Percentiles rank a stretch among this genome's conserved stretches.
phyloP scores from a whole-genome alignment of 805 yeast species.

The Saccharomyces kudriavzevii region DNA sequence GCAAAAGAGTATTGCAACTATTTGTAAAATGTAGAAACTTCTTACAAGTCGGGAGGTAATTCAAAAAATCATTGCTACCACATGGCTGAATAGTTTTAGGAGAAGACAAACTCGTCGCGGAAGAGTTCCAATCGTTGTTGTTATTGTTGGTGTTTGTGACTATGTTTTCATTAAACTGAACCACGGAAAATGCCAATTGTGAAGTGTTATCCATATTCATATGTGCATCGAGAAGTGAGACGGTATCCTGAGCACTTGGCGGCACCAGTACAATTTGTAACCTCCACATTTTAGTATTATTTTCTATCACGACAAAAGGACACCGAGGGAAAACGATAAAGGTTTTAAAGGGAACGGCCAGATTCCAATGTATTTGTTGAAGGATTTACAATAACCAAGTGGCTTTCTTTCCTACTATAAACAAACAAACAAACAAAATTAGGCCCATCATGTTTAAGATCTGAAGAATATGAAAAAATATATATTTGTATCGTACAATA shows the following conservation, averaged over 20 bases:
- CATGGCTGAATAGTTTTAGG: neutral
- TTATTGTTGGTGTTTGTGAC: neutral
- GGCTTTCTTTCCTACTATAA: neutral
- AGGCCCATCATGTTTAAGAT: neutral
- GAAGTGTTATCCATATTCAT: neutral
- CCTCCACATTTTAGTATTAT: conserved; percentile 34
- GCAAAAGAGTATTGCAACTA: conserved; percentile 36
- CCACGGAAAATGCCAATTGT: neutral
- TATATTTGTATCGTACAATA: neutral
- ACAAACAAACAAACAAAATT: neutral
- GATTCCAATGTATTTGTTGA: neutral
- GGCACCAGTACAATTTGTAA: conserved; percentile 40
- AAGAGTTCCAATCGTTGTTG: neutral
- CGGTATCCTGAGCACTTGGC: conserved; percentile 28
- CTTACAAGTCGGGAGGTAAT: conserved; percentile 13
- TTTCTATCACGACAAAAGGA: neutral
- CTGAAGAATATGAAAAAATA: neutral
- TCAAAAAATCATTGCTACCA: neutral
- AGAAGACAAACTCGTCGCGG: neutral
- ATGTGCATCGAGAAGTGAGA: neutral
- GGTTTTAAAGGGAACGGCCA: neutral
- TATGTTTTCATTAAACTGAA: neutral
- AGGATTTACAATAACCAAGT: neutral
- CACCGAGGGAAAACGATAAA: neutral
- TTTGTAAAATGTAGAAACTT: conserved; percentile 59